phyloP scores from a whole-genome alignment of 306 rosid genomes.

The Castanea crenata region DNA sequence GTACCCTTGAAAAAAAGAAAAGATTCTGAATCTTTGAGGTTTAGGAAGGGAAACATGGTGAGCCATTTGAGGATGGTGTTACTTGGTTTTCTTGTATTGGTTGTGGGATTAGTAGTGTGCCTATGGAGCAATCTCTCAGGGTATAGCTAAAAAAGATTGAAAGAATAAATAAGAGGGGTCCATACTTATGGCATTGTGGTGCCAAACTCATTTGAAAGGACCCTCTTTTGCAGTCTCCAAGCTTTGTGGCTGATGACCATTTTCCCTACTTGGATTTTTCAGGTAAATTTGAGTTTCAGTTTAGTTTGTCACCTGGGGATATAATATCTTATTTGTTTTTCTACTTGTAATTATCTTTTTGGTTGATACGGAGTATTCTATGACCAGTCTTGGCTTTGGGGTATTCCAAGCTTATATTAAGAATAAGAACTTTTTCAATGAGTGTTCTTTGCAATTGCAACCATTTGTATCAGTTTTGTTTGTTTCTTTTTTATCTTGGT shows the following conservation, averaged over 20 bases:
- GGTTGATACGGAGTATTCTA: too few relatives aligned
- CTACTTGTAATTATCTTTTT: too few relatives aligned
- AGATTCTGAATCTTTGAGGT: neutral
- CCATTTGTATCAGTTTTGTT: neutral
- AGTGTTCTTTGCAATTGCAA: too few relatives aligned
- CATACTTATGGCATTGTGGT: slow-evolving; percentile 72
- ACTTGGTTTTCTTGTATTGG: slow-evolving; percentile 25
- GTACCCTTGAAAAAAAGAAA: neutral
- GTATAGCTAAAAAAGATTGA: slow-evolving; percentile 34
- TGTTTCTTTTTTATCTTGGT: neutral
- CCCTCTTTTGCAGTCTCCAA: slow-evolving; percentile 70
- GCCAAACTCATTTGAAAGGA: slow-evolving; percentile 68
- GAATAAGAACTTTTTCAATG: too few relatives aligned
- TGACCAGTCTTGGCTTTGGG: too few relatives aligned
- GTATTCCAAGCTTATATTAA: too few relatives aligned
- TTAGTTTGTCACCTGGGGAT: neutral
- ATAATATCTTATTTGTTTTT: neutral
- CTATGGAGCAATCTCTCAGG: slow-evolving; percentile 33
- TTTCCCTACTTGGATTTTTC: slow-evolving; percentile 55
- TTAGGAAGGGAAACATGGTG: slow-evolving; percentile 14
- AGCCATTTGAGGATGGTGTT: slow-evolving; percentile 27
- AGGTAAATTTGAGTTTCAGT: slow-evolving; percentile 31
- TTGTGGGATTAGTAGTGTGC: slow-evolving; percentile 26
- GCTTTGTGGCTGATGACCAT: slow-evolving; percentile 34
- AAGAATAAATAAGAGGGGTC: slow-evolving; percentile 46